phyloP scores from a whole-genome alignment of 2,329 filamentous ascomycete species.

The Incumbomyces lentus region DNA sequence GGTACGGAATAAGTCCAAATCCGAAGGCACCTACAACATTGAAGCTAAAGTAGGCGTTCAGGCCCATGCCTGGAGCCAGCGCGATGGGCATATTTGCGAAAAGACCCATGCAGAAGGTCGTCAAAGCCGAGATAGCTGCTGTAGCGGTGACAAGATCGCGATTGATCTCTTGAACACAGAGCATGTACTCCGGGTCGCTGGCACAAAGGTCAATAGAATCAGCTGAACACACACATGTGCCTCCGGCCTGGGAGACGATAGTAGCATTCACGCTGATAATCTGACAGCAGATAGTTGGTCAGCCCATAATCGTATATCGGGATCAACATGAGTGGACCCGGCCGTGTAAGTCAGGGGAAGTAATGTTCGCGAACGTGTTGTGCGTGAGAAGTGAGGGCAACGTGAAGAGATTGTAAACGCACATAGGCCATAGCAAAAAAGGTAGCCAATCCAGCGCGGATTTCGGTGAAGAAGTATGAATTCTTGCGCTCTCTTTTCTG shows the following conservation, averaged over 20 bases:
- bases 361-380: too few relatives aligned
- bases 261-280: slow-evolving; percentile 62
- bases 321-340: too few relatives aligned
- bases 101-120: slow-evolving; percentile 74
- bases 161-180: slow-evolving; percentile 48
- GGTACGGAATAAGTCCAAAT: slow-evolving; percentile 60
- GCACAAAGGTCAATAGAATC: slow-evolving; percentile 38
- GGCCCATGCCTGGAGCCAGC: slow-evolving; percentile 64
- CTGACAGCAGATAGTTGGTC: too few relatives aligned
- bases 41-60: slow-evolving; percentile 82
- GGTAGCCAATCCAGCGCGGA: slow-evolving; percentile 71
- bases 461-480: slow-evolving; percentile 70
- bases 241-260: slow-evolving; percentile 61
- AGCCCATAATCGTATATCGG: too few relatives aligned
- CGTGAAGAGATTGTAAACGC: too few relatives aligned
- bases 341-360: too few relatives aligned
- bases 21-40: slow-evolving; percentile 54
- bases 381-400: too few relatives aligned
- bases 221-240: slow-evolving; percentile 61
- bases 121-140: slow-evolving; percentile 67
- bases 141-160: slow-evolving; percentile 77
- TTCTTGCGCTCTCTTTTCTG: slow-evolving; percentile 62
- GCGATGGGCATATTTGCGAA: slow-evolving; percentile 71
- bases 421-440: slow-evolving; percentile 69
- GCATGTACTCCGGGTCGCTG: slow-evolving; percentile 34